Percentiles rank a stretch among this genome's conserved stretches.
Conservation (phyloP, 495 filamentous ascomycete species). For the Podospora comata region DNA sequence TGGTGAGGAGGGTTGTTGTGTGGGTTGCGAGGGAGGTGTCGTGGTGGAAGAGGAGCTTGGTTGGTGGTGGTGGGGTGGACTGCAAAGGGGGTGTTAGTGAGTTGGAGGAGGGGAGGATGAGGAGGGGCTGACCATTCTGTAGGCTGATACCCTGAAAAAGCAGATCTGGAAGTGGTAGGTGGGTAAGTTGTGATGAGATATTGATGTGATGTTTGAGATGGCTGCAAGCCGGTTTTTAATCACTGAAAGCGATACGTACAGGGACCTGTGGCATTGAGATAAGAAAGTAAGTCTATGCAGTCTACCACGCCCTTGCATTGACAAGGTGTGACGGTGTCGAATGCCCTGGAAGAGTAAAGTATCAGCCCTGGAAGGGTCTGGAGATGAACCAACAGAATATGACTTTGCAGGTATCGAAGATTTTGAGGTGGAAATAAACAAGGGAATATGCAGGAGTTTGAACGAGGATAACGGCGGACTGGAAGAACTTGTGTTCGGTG, state of each 20-base stretch:
- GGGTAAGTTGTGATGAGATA: not conserved
- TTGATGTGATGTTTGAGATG: not conserved
- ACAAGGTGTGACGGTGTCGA: not conserved
- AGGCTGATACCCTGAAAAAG: not conserved
- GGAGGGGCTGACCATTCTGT: not conserved
- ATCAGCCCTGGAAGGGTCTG: not conserved
- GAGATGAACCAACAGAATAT: not conserved
- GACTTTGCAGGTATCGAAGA: not conserved
- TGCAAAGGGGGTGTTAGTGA: not conserved
- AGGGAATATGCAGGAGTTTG: not conserved
- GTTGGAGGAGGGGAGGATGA: not conserved
- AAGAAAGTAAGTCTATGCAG: not conserved
- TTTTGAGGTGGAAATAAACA: not conserved
- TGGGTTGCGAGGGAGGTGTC: conserved; percentile 48
- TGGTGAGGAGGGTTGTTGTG: conserved; percentile 42
- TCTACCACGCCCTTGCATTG: not conserved
- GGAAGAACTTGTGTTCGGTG: not conserved
- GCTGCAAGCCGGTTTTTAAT: not conserved
- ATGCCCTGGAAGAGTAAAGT: not conserved
- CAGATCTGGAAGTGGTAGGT: not conserved
- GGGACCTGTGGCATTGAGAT: not conserved
- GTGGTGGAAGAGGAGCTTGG: conserved; percentile 54
- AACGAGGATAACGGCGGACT: not conserved
- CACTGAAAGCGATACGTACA: not conserved
- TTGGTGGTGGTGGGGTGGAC: conserved; percentile 31